A percentile compares a stretch with the other conserved stretches of the same genome.
Conservation (phyloP, 176 grass and related monocot species). For the Calamus simplicifolius region DNA sequence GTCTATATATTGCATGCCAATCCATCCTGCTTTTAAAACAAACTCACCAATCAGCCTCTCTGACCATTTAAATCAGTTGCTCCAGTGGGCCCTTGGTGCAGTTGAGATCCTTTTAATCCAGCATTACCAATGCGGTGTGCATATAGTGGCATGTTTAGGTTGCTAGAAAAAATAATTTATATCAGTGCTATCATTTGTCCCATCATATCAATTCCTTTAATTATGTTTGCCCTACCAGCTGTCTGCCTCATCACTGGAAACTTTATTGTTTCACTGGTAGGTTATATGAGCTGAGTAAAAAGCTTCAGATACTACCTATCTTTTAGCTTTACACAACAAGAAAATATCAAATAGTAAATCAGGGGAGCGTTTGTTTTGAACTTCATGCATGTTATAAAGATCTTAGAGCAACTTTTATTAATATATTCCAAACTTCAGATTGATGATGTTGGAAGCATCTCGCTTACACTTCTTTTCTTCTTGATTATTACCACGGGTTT, state of each 20-base stretch:
- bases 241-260: constrained; percentile 97
- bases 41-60: constrained; percentile 87
- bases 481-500: not conserved
- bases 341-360: no score
- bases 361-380: no score
- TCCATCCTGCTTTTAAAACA: constrained; percentile 70
- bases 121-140: constrained; percentile 46
- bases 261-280: constrained; percentile 92
- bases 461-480: constrained; percentile 13
- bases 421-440: not conserved
- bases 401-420: no score
- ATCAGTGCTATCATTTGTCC: constrained; percentile 99
- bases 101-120: constrained; percentile 98
- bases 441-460: constrained; percentile 18
- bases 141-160: constrained; percentile 96
- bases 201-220: constrained; percentile 72
- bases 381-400: no score
- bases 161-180: constrained; percentile 95
- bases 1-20: constrained; percentile 98
- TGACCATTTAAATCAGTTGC: constrained; percentile 87
- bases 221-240: constrained; percentile 87
- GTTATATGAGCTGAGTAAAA: no score
- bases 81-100: constrained; percentile 91
- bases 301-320: no score
- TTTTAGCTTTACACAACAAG: no score